Percentiles rank a stretch among this genome's conserved stretches.
Conservation (phyloP, 1,139 yeast genomes). For the Blastobotrys elegans region DNA sequence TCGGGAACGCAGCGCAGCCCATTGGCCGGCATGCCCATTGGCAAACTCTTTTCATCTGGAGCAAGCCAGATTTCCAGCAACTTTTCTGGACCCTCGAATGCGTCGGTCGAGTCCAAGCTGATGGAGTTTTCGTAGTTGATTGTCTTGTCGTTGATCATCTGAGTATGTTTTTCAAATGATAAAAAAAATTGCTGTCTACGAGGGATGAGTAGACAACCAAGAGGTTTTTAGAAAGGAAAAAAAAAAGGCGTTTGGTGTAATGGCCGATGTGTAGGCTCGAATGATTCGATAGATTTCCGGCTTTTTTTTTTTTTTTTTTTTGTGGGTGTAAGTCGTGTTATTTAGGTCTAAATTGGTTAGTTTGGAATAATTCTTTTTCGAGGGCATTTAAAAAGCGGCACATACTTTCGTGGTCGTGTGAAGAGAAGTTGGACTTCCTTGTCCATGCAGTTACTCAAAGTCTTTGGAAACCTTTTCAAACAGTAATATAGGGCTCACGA, state of each 20-base stretch:
- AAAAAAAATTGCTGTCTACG: slow-evolving; percentile 6
- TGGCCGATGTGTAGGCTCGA: too few species aligned
- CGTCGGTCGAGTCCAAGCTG: slow-evolving; percentile 76
- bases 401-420: slow-evolving; percentile 32
- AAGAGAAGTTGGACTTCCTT: slow-evolving; percentile 28
- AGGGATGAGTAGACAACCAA: slow-evolving; percentile 11
- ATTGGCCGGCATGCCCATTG: slow-evolving; percentile 27
- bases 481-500: slow-evolving; percentile 22
- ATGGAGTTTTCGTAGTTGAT: slow-evolving; percentile 78
- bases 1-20: slow-evolving; percentile 62
- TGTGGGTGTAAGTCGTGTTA: slow-evolving; percentile 39
- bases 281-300: too few species aligned
- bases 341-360: slow-evolving; percentile 25
- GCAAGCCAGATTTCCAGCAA: slow-evolving; percentile 87
- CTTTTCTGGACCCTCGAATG: slow-evolving; percentile 97
- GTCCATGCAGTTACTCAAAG: slow-evolving; percentile 18
- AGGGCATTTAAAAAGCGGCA: not conserved
- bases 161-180: slow-evolving; percentile 13
- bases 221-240: too few species aligned
- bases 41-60: slow-evolving; percentile 40
- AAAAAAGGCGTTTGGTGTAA: too few species aligned
- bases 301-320: not conserved
- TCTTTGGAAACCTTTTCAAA: slow-evolving; percentile 13
- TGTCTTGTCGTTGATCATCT: slow-evolving; percentile 33
- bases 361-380: not conserved